Evolutionary conservation across 352 stramenopile genomes (phyloP), one percentile per base, ranked within the genome.

Genomic region (Globisporangium spinosum): DNA sequence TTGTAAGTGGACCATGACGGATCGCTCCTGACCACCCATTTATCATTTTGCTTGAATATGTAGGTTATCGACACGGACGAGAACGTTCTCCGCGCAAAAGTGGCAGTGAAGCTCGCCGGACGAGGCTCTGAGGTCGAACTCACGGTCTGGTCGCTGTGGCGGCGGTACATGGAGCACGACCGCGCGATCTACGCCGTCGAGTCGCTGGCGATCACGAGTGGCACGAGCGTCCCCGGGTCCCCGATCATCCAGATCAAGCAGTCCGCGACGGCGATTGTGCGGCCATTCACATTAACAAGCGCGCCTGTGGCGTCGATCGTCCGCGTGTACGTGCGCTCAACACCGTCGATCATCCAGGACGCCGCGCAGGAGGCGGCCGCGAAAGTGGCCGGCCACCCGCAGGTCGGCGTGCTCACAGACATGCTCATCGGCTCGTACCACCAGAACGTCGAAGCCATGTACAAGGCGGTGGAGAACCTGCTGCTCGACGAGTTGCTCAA

Each of bases 401-500:
- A 66, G 10, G 60, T 71, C 35, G 66, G 66, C 23, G 57, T 71
- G 59, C 66, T 71, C 58, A 71, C 66, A 7, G 66, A 71, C 40
- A 57, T 71, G 35, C 49, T 71, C 66, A 66, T 71, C 25, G 66
- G 58, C 25, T 53, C 60, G 27, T 66, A 67, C 49, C 66, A 71
- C 49, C 66, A 71, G 53, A 71, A 71, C 66, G 65, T 71, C 22
- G 60, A 71, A 45, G 47, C 56, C 58, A 66, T 71, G 49, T 67
- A 71, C 59, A 66, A 71, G 25, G 66, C 66, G 13, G 58, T 71
- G n/a, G 66, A 71, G 54, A 71, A 71, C 51, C 29, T 67, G 40
- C 51, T 71, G 13, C 51, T 71, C 9, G 61, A 70, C 57, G 65
- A 70, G 22, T 54, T 70, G 57, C 58, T 70, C 57, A 60, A 61